Conservation (phyloP, 2,329 filamentous ascomycete species). For the Pseudocercospora vitis region DNA sequence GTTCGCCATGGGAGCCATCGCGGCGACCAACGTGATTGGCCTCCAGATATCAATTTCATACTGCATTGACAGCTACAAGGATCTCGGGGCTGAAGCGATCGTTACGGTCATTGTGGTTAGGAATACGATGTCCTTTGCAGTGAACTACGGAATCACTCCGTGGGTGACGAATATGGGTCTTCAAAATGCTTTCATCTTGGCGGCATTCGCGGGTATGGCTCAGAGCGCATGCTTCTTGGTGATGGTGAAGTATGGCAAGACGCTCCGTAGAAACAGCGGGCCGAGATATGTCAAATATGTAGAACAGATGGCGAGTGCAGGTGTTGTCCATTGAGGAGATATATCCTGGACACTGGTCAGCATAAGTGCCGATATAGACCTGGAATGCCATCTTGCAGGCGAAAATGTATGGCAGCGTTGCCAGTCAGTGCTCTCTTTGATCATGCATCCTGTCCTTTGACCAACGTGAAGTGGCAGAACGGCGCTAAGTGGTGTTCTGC, state of each 20-base stretch:
- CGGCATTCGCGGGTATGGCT: slow-evolving; percentile 46
- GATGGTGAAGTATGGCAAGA: slow-evolving; percentile 52
- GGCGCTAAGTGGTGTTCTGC: slow-evolving; percentile 6
- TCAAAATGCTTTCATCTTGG: slow-evolving; percentile 47
- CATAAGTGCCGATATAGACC: background rate
- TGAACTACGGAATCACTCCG: slow-evolving; percentile 51
- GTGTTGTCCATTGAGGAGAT: background rate
- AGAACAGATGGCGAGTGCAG: slow-evolving; percentile 6
- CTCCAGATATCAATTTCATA: slow-evolving; percentile 45
- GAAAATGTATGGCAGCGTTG: too few relatives aligned
- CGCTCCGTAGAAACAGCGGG: slow-evolving; percentile 38
- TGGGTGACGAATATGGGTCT: slow-evolving; percentile 47
- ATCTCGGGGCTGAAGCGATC: slow-evolving; percentile 47
- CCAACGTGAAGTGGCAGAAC: background rate
- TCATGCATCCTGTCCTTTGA: background rate
- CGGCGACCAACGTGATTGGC: slow-evolving; percentile 45
- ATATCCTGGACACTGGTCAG: background rate
- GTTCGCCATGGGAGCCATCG: slow-evolving; percentile 48
- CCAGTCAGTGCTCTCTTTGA: slow-evolving; percentile 7
- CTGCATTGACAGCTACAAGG: slow-evolving; percentile 49
- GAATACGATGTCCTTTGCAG: slow-evolving; percentile 51
- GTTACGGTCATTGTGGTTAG: slow-evolving; percentile 50
- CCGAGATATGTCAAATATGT: background rate
- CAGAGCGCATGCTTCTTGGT: slow-evolving; percentile 43
- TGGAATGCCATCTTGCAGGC: too few relatives aligned